phyloP scores from a whole-genome alignment of 1,284 basidiomycete genomes.

The Papiliotrema laurentii region DNA sequence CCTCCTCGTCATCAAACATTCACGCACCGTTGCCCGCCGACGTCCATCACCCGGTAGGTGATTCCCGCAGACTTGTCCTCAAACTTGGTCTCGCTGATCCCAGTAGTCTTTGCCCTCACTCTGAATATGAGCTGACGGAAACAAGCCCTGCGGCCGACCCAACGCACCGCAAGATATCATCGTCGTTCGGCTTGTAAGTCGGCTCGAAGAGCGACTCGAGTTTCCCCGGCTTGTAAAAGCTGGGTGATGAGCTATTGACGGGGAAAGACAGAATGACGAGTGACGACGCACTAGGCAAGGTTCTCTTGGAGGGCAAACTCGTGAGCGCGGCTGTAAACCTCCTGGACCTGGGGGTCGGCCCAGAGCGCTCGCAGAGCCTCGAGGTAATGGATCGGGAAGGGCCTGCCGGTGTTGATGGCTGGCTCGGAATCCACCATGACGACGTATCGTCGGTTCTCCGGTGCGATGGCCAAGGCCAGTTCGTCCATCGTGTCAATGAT shows the following conservation, averaged over 20 bases:
- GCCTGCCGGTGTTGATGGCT: conserved; percentile 73
- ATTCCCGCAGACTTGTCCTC: conserved; percentile 44
- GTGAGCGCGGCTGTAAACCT: conserved; percentile 53
- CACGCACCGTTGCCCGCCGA: conserved; percentile 91
- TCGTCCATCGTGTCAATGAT: conserved; percentile 85
- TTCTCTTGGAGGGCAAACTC: conserved; percentile 28
- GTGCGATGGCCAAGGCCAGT: conserved; percentile 67
- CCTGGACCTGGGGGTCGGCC: conserved; percentile 70
- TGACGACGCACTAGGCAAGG: conserved; percentile 52
- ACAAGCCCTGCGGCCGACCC: not conserved
- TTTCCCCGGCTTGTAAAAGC: conserved; percentile 36
- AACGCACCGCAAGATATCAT: conserved; percentile 64
- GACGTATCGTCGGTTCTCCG: conserved; percentile 55
- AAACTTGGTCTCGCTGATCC: conserved; percentile 91
- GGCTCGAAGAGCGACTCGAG: conserved; percentile 74
- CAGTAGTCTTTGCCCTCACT: conserved; percentile 52
- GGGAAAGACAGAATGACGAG: not conserved
- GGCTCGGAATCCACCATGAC: conserved; percentile 63
- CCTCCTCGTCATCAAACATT: conserved; percentile 3
- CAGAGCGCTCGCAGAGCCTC: conserved; percentile 66
- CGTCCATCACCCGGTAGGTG: conserved; percentile 71
- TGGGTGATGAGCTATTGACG: not conserved
- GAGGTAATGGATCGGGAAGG: conserved; percentile 22
- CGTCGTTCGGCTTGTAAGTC: conserved; percentile 66
- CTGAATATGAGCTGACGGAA: not conserved